Evolutionary conservation across 169 alveolate species (phyloP), one percentile per base, ranked within the genome.

Genomic region (Plasmodium billcollinsi): DNA sequence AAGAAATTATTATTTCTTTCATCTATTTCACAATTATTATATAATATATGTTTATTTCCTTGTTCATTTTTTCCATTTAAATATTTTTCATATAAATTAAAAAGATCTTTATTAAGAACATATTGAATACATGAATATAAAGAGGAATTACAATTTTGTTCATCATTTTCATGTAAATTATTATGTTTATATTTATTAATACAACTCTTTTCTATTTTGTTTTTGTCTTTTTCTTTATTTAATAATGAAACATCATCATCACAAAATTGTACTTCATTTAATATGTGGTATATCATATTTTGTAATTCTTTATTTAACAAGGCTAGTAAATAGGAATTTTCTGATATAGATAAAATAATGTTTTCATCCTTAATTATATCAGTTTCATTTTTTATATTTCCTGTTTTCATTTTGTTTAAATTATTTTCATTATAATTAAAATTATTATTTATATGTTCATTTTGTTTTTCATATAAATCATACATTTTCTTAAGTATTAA

Each of bases 241-340:
- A 67, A 43, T 5, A 45, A 67, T 7, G 72, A 63, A 14, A 4
- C 72, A 8, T 63, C 9, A 43, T 59, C 50, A 21, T 20, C 18
- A 29, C 11, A 72, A 3, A 39, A 39, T 39, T 39, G 47, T 39
- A 39, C 5, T 39, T 67, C 7, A 33, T 9, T 11, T 39, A 39
- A 39, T 5, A 39, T 14, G 4, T 26, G n/a, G 21, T 6, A 47
- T 29, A 73, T 33, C 12, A 59, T 39, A 18, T 21, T n/a, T 5
- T 73, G 29, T 39, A 73, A 54, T 24, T 56, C 88, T 14, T 73
- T 59, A n/a, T 73, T 26, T 14, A 73, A 45, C 58, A 56, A 43
- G 1, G 73, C 74, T 8, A 52, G 3, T 14, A 75, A 43, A 52
- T 75, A 63, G 0, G 58, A 5, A 12, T 61, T 66, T 9, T 49